Percentiles rank a stretch among this genome's conserved stretches.
Evolutionary conservation across 257 asterid genomes (phyloP).

Genomic region (Lantana camara): DNA sequence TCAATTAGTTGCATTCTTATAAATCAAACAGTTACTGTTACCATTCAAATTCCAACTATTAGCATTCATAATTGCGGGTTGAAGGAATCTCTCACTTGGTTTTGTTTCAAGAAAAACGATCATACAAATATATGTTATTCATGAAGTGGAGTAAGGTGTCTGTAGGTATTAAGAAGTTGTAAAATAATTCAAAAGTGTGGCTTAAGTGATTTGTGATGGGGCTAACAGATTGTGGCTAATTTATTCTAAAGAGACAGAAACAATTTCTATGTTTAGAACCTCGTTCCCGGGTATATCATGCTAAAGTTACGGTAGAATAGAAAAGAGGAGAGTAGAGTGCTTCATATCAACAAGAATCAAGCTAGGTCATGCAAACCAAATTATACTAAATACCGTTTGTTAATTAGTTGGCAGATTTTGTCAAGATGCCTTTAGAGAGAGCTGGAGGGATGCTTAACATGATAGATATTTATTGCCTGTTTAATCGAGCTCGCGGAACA

Average conservation of each 20-base stretch:
- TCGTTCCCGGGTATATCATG: too few species aligned
- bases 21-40: too few species aligned
- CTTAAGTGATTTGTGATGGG: too few species aligned
- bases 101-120: too few species aligned
- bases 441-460: constrained; percentile 95
- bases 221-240: too few species aligned
- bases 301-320: too few species aligned
- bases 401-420: constrained; percentile 94
- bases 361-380: neutral
- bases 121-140: too few species aligned
- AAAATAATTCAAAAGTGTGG: neutral
- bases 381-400: constrained; percentile 23
- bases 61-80: too few species aligned
- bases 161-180: neutral
- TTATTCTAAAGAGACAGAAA: neutral
- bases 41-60: too few species aligned
- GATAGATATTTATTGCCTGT: constrained; percentile 90
- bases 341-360: neutral
- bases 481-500: constrained; percentile 99
- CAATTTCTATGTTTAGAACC: too few species aligned
- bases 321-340: neutral
- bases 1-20: too few species aligned
- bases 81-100: too few species aligned
- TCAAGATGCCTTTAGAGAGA: constrained; percentile 79
- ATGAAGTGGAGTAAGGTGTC: neutral